Evolutionary conservation across 1,139 yeast species (phyloP).

Genomic region (Taphrina confusa): DNA sequence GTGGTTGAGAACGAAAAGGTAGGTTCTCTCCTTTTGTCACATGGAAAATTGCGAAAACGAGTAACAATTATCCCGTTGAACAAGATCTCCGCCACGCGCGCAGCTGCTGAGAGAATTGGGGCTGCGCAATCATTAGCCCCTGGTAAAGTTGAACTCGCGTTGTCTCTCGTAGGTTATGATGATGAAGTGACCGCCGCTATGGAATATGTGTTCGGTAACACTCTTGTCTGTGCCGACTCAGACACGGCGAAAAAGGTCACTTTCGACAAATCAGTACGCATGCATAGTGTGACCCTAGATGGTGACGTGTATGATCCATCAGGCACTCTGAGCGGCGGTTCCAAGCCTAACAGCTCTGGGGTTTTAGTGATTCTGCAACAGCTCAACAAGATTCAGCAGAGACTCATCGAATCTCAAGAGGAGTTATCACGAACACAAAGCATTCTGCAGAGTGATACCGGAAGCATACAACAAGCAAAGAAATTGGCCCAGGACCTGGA

Average conservation of each 20-base stretch:
- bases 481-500: constrained; percentile 66
- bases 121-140: constrained; percentile 73
- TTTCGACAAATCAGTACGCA: constrained; percentile 74
- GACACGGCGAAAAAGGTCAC: constrained; percentile 85
- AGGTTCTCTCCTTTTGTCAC: constrained; percentile 77
- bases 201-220: constrained; percentile 87
- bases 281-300: constrained; percentile 86
- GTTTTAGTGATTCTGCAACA: constrained; percentile 68
- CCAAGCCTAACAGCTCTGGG: constrained; percentile 58
- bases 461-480: constrained; percentile 56
- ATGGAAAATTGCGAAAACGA: constrained; percentile 74
- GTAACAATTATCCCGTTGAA: constrained; percentile 92
- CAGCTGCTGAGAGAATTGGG: constrained; percentile 46
- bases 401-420: constrained; percentile 49
- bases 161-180: constrained; percentile 75
- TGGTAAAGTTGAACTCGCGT: constrained; percentile 81
- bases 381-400: constrained; percentile 56
- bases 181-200: constrained; percentile 73
- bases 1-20: constrained; percentile 86
- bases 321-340: constrained; percentile 96
- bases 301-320: constrained; percentile 96
- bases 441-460: constrained; percentile 53
- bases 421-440: constrained; percentile 52
- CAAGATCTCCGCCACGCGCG: constrained; percentile 62
- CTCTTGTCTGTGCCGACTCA: constrained; percentile 82